A percentile compares a stretch with the other conserved stretches of the same genome.
phyloP scores from a whole-genome alignment of 2,329 filamentous ascomycete genomes.

The Epichloe amarillans region DNA sequence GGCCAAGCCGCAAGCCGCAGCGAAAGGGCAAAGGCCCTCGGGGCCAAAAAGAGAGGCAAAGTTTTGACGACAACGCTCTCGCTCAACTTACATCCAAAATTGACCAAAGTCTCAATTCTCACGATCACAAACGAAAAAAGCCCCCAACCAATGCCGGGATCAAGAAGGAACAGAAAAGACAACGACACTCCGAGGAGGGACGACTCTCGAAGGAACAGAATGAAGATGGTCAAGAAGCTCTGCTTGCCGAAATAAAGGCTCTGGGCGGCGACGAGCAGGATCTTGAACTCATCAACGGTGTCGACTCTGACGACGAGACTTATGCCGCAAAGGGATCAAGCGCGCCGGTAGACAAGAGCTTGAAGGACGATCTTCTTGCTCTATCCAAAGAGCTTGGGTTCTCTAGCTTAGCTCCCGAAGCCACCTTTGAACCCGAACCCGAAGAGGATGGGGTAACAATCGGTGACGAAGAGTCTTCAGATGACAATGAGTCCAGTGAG shows the following conservation, averaged over 20 bases:
- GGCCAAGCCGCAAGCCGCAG: slow-evolving; percentile 23
- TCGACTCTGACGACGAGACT: slow-evolving; percentile 28
- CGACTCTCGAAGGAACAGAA: slow-evolving; percentile 12
- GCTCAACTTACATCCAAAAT: slow-evolving; percentile 42
- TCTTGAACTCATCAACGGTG: slow-evolving; percentile 44
- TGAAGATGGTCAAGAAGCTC: slow-evolving; percentile 21
- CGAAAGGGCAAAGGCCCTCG: slow-evolving; percentile 23
- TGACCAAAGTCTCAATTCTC: slow-evolving; percentile 33
- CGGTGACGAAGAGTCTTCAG: slow-evolving; percentile 14
- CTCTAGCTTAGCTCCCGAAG: slow-evolving; percentile 19
- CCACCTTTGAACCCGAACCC: slow-evolving; percentile 24
- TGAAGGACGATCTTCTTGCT: slow-evolving; percentile 23
- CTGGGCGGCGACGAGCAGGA: slow-evolving; percentile 54
- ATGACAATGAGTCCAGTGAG: slow-evolving; percentile 15
- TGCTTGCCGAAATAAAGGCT: slow-evolving; percentile 51
- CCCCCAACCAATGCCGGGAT: slow-evolving; percentile 21
- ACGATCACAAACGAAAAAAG: slow-evolving; percentile 32
- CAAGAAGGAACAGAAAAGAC: slow-evolving; percentile 24
- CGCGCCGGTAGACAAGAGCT: slow-evolving; percentile 27
- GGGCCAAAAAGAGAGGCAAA: slow-evolving; percentile 9
- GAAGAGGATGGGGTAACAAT: slow-evolving; percentile 20
- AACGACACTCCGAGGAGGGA: slow-evolving; percentile 17
- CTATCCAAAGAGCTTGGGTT: slow-evolving; percentile 27
- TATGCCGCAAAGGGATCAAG: slow-evolving; percentile 17
- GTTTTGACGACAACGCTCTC: slow-evolving; percentile 37